Evolutionary conservation across 257 asterid species (phyloP), one percentile per base, ranked within the genome.

Genomic region (Cynanchum wilfordii): DNA sequence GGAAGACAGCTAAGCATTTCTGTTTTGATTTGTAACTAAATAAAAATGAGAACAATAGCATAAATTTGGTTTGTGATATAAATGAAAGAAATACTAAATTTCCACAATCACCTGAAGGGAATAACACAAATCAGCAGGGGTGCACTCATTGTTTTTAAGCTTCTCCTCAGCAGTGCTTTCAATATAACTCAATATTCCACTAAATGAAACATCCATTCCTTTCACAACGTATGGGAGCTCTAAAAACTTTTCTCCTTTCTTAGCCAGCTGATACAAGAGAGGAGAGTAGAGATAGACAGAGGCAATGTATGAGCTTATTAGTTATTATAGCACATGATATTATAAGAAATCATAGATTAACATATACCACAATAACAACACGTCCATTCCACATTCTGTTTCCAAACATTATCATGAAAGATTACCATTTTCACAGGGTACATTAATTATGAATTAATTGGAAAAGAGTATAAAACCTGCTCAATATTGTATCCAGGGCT

Each of bases 401-500:
- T 10, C 10, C 13, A 22, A 22, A 29, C 56, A 50, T 1, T 45
- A 29, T 20, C 63, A 29, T 50, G 58, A 47, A 51, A 11, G 6
- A 69, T 33, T 50, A 52, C 24, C 47, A 70, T 11, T 52, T 33
- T 5, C 33, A 42, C 25, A 19, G 19, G 1, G 16, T 29, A 7
- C 2, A 30, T 58, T 40, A 22, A 56, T 33, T 47, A 36, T 20
- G 62, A 57, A 50, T 29, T 25, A 27, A 47, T 19, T 44, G 25
- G 16, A 44, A 65, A 3, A 25, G 7, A 50, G 52, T 17, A 24
- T 68, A 24, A 38, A 73, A 89, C 97, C 96, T 93, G 97, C 83
- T 94, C 99, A 66, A 94, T 94, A 81, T 91, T 94, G 87, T 94
- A 94, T n/a, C 99, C 99, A 13, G 97, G 97, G 77, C 97, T 94